These are phyloP conservation scores for Colletotrichum incanum DNA, from an alignment of 2,329 filamentous ascomycete species.

Conservation along the genomic window DNA sequence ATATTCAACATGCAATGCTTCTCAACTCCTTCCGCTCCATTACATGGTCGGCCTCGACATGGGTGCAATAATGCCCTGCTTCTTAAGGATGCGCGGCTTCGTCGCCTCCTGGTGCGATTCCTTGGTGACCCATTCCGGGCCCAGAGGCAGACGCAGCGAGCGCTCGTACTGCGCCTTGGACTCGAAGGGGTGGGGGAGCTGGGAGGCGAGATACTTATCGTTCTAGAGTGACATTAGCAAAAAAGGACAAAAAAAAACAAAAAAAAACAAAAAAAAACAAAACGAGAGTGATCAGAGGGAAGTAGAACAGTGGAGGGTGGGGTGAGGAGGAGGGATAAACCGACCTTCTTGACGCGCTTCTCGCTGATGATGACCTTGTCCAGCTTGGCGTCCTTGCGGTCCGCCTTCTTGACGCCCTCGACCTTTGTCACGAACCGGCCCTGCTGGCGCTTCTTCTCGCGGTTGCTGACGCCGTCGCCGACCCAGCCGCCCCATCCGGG, in stretches of 20 bases:
- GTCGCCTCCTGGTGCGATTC: slow-evolving; percentile 90
- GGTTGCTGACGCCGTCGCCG: slow-evolving; percentile 84
- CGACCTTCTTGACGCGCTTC: slow-evolving; percentile 89
- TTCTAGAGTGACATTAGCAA: slow-evolving; percentile 68
- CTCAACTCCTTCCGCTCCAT: background rate
- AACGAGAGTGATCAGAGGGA: background rate
- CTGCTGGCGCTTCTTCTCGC: slow-evolving; percentile 75
- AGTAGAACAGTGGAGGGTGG: background rate
- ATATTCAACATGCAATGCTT: background rate
- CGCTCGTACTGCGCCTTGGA: slow-evolving; percentile 91
- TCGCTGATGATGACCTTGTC: slow-evolving; percentile 93
- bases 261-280: slow-evolving; percentile 15
- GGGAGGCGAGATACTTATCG: slow-evolving; percentile 86
- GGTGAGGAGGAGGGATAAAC: slow-evolving; percentile 38
- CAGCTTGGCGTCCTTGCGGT: slow-evolving; percentile 87
- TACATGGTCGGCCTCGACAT: slow-evolving; percentile 81
- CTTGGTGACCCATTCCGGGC: slow-evolving; percentile 97
- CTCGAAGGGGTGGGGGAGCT: slow-evolving; percentile 92
- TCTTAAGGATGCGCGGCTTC: slow-evolving; percentile 90
- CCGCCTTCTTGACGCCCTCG: slow-evolving; percentile 81
- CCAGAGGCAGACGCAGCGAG: slow-evolving; percentile 87
- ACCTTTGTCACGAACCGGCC: slow-evolving; percentile 76
- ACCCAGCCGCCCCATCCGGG: slow-evolving; percentile 96
- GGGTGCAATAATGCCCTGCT: slow-evolving; percentile 90
- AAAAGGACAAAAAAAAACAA: slow-evolving; percentile 9